Base-by-base conservation (phyloP, 176 grass and related monocot genomes). In the Juncus inflexus region DNA sequence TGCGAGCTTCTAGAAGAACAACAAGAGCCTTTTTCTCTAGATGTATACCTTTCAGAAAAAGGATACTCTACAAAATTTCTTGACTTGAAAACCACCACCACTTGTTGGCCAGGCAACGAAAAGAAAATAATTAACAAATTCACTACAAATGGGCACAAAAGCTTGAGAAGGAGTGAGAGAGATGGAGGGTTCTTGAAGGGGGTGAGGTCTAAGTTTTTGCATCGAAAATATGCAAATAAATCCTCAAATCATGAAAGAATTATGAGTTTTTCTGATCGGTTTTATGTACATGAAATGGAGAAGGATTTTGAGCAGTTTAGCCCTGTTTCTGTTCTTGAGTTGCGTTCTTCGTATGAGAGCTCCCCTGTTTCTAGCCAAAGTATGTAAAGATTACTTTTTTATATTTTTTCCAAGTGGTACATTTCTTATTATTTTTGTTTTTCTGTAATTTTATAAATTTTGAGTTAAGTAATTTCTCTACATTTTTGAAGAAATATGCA, bases 11-110 rank as follows among this genome's bases (percentile, higher is more conserved):
- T 99, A 35, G 78, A 92, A 64, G 85, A 99, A 66, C 63, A 80
- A 73, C 94, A 99, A 79, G 94, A 99, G 68, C 94, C 94, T 0
- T 99, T 99, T 80, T 62, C 55, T 59, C 73, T 99, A 0, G 85
- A 99, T 50, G 38, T 84, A 1, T 90, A 99, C 76, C 94, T 99
- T 7, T 55, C 86, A 7, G 94, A 99, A 76, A 86, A 86, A 42
- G 94, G 94, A 2, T 86, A 80, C 77, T 75, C 77, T 3, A 35
- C 65, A 7, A 63, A 62, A 37, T 55, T 89, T 70, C 70, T 89
- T 42, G 77, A 87, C 5, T 54, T 65, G 45, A 81, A 91, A 50
- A 68, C 78, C 63, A 57, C 81, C 19, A 77, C 55, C 0, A 14
- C 81, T 37, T 97, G 92, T 42, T 97, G 87, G 87, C 92, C 92